Base-by-base conservation (phyloP, 768 basidiomycete species). In the Mycena chlorophos region DNA sequence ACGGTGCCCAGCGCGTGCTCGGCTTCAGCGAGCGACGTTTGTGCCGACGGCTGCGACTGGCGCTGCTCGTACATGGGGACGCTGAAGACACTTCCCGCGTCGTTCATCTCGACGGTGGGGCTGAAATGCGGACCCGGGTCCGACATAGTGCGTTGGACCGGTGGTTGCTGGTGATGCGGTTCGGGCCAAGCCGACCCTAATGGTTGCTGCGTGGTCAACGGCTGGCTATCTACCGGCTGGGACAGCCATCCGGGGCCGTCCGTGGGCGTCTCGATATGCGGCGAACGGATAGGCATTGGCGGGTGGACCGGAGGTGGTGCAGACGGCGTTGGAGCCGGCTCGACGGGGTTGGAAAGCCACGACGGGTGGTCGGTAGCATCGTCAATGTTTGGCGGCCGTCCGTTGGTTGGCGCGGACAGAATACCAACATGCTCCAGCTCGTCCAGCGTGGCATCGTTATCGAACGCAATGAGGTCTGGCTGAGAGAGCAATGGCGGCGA, bases 1-100 rank as follows among this genome's bases (percentile, higher is more conserved):
- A 87, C 71, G 58, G 72, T 80, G 65, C 81, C 76, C 50, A 86
- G 67, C 23, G 83, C 78, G 10, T 76, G 75, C 48, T 86, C 80
- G 2, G 79, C 84, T 48, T 84, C 79, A 0, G 68, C 64, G n/a
- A 77, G 48, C n/a, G 48, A 49, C 30, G 30, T 13, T 13, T 47
- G 20, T 71, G 46, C 70, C 69, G 27, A 67, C 71, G 19, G 68
- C 63, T 30, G 72, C 67, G 0, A 63, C 63, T 4, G 69, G 43
- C 73, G 69, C 62, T 72, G 12, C 22, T 46, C 23, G 26, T 46
- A 46, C 26, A 46, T n/a, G n/a, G n/a, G 26, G 8, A 19, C 45
- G 12, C 13, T 25, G n/a, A 46, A 46, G 34, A 37, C 34, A 37
- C n/a, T 10, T 37, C 34, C 34, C 34, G 10, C 12, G 8, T 43